A percentile compares a stretch with the other conserved stretches of the same genome.
phyloP scores from a whole-genome alignment of 2,329 filamentous ascomycete genomes.

The Pseudogymnoascus sp. region DNA sequence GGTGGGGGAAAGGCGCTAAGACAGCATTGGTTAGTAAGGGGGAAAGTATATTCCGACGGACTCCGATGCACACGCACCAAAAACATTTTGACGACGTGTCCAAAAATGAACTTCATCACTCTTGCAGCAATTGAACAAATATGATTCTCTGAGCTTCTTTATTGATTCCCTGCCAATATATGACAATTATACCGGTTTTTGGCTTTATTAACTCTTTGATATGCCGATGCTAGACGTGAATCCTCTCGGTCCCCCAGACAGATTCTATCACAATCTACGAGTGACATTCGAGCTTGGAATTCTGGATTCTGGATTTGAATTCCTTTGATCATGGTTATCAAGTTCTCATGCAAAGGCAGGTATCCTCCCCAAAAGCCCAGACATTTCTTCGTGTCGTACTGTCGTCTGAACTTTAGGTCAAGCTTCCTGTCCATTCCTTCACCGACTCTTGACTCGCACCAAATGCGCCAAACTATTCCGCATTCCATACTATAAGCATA shows the following conservation, averaged over 20 bases:
- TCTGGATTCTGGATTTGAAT: neutral
- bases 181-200: neutral
- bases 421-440: neutral
- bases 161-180: neutral
- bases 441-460: neutral
- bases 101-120: neutral
- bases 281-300: neutral
- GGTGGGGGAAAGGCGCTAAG: neutral
- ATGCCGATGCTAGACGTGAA: neutral
- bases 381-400: neutral
- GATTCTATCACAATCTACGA: conserved; percentile 5
- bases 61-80: neutral
- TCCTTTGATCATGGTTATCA: neutral
- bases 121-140: neutral
- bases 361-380: neutral
- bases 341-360: neutral
- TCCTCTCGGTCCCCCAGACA: neutral
- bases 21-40: neutral
- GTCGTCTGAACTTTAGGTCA: neutral
- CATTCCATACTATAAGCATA: neutral
- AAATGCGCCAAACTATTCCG: neutral
- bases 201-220: neutral
- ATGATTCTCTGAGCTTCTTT: neutral
- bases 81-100: neutral
- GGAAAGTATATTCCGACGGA: conserved; percentile 3